These are phyloP conservation scores for Oryza longistaminata DNA, from an alignment of 176 grass and related monocot species.

Conservation along the genomic window DNA sequence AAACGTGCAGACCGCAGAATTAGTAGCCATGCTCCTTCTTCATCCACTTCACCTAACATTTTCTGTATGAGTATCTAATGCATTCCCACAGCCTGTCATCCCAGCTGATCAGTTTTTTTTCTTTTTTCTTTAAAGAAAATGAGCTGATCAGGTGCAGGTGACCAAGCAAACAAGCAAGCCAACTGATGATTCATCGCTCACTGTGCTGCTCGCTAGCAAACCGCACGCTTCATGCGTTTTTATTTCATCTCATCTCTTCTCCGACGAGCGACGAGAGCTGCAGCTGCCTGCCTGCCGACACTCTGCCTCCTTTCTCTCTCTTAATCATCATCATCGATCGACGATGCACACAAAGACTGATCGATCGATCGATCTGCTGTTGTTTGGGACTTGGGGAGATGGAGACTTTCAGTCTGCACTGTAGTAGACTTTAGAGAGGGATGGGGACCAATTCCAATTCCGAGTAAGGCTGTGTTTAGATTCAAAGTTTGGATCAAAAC, in stretches of 20 bases:
- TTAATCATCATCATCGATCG: constrained; percentile 7
- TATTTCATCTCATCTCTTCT: background rate
- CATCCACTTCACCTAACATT: background rate
- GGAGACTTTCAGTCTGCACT: background rate
- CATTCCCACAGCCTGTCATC: background rate
- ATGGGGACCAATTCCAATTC: background rate
- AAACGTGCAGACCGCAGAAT: background rate
- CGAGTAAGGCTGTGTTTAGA: too few relatives aligned
- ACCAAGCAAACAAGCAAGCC: background rate
- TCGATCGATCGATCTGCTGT: background rate
- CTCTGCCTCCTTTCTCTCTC: background rate
- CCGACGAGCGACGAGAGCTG: background rate
- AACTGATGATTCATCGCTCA: background rate
- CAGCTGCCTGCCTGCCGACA: background rate
- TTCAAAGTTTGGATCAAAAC: too few relatives aligned
- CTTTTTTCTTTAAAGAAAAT: too few relatives aligned
- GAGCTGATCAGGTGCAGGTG: background rate
- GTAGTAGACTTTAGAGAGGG: background rate
- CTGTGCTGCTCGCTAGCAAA: background rate
- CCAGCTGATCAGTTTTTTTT: background rate
- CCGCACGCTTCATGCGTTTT: constrained; percentile 7
- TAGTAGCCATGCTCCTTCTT: background rate
- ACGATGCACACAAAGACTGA: background rate
- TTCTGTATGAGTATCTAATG: background rate
- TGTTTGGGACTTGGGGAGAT: background rate